These are phyloP conservation scores for Pachyrhizus erosus DNA, from an alignment of 306 rosid genomes.

Conservation along the genomic window DNA sequence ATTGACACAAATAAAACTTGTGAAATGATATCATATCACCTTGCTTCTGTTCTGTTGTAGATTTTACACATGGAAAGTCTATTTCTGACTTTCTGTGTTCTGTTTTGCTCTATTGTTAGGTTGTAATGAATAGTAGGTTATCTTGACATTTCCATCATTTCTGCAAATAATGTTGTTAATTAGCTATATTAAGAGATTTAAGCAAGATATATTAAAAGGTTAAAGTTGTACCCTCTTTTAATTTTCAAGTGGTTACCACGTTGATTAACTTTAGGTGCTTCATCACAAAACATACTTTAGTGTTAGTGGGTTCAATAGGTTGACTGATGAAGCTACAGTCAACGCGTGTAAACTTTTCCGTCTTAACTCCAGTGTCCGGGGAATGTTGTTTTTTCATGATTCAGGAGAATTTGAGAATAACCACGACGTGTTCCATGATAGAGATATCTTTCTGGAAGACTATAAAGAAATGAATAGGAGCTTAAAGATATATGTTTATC, in stretches of 20 bases:
- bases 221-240: neutral
- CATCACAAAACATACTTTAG: constrained; percentile 3
- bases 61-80: neutral
- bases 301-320: constrained; percentile 24
- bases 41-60: neutral
- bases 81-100: neutral
- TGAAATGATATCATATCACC: constrained; percentile 7
- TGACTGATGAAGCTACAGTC: constrained; percentile 30
- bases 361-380: constrained; percentile 30
- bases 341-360: neutral
- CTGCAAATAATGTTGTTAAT: neutral
- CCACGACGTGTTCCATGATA: constrained; percentile 69
- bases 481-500: constrained; percentile 89
- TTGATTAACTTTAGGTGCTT: neutral
- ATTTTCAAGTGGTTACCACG: neutral
- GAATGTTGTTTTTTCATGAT: constrained; percentile 40
- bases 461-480: constrained; percentile 78
- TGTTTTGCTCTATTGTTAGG: neutral
- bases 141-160: neutral
- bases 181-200: neutral
- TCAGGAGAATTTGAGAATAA: constrained; percentile 56
- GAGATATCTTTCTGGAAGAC: constrained; percentile 67
- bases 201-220: constrained; percentile 8
- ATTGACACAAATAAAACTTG: neutral
- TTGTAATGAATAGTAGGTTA: neutral